Conservation (phyloP, 192 early-diverging fungal genomes). For the Powellomyces hirtus region DNA sequence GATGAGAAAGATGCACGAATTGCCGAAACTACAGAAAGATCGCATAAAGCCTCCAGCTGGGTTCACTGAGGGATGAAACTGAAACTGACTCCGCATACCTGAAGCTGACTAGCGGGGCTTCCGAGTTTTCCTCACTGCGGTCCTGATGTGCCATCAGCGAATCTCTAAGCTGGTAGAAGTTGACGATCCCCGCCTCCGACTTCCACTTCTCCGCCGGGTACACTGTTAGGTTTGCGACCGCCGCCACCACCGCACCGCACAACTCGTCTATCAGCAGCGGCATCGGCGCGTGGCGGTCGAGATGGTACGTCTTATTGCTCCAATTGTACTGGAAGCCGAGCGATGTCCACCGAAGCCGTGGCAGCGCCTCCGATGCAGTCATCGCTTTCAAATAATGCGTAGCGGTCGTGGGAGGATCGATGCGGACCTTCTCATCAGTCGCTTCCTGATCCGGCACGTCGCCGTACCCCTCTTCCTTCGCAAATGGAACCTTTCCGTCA, state of each 20-base stretch:
- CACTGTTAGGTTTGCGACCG: constrained; percentile 55
- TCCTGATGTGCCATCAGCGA: constrained; percentile 92
- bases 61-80: background rate
- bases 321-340: constrained; percentile 53
- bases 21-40: constrained; percentile 53
- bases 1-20: constrained; percentile 77
- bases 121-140: constrained; percentile 80
- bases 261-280: constrained; percentile 65
- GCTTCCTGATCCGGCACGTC: background rate
- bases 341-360: constrained; percentile 46
- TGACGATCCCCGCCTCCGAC: constrained; percentile 90
- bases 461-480: no score
- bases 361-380: constrained; percentile 20
- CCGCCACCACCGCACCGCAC: constrained; percentile 62
- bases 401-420: constrained; percentile 41
- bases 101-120: constrained; percentile 68
- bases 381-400: constrained; percentile 30
- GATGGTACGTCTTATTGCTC: constrained; percentile 61
- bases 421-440: background rate
- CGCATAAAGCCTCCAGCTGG: background rate
- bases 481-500: constrained; percentile 3
- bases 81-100: constrained; percentile 33
- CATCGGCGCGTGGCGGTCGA: constrained; percentile 64
- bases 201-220: constrained; percentile 59
- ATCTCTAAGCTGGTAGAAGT: constrained; percentile 84